A percentile compares a stretch with the other conserved stretches of the same genome.
Evolutionary conservation across 768 basidiomycete species (phyloP).

Genomic region (Suillus discolor): DNA sequence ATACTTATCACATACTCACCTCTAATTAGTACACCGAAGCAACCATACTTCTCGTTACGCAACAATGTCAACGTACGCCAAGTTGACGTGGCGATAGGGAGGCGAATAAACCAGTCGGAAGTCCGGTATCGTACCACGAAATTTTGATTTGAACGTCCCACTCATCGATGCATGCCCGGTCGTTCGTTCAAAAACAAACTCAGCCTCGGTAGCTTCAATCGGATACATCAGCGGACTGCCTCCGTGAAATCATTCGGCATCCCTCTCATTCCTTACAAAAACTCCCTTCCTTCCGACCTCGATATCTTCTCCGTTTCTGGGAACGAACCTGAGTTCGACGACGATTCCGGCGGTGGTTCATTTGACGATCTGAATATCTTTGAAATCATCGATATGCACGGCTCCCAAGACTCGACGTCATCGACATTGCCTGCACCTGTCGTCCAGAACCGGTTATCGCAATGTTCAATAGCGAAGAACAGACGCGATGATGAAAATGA

Average conservation of each 20-base stretch:
- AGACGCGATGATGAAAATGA: slow-evolving; percentile 21
- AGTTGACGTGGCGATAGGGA: background rate
- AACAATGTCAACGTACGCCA: background rate
- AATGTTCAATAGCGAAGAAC: background rate
- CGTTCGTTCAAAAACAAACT: slow-evolving; percentile 17
- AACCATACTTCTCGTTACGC: background rate
- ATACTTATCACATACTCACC: too few relatives aligned
- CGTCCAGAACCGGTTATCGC: slow-evolving; percentile 5
- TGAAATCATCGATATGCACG: slow-evolving; percentile 6
- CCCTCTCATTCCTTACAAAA: slow-evolving; percentile 18
- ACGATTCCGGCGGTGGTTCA: slow-evolving; percentile 1
- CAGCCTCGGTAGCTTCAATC: slow-evolving; percentile 1
- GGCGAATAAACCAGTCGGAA: background rate
- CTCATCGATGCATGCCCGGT: background rate
- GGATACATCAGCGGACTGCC: slow-evolving; percentile 16
- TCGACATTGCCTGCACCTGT: slow-evolving; percentile 2
- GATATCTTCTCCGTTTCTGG: slow-evolving; percentile 19
- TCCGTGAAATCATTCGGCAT: slow-evolving; percentile 17
- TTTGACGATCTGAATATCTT: background rate
- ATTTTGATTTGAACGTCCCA: background rate
- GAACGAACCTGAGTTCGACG: background rate
- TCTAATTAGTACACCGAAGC: background rate
- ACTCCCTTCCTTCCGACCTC: slow-evolving; percentile 10
- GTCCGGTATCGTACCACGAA: background rate
- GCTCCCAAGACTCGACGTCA: background rate